Conservation (phyloP, 2,329 filamentous ascomycete species). For the Cercospora nicotianae region DNA sequence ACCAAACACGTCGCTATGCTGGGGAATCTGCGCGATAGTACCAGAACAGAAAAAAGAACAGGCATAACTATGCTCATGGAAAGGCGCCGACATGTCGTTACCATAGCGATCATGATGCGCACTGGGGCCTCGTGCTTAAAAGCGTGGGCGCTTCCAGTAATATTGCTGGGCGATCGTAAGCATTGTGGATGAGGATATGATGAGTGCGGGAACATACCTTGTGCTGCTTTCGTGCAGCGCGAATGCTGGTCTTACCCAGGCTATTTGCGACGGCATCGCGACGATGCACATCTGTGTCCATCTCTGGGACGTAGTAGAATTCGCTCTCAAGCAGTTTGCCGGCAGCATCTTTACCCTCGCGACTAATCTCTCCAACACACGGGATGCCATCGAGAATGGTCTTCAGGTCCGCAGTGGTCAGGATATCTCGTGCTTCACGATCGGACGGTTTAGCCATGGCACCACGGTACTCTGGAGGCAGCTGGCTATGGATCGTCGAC, state of each 20-base stretch:
- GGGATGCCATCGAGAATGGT: constrained; percentile 69
- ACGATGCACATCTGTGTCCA: constrained; percentile 75
- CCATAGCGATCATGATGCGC: constrained; percentile 15
- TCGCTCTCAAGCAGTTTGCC: constrained; percentile 92
- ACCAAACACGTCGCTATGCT: constrained; percentile 30
- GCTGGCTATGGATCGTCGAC: constrained; percentile 82
- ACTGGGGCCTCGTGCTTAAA: constrained; percentile 25
- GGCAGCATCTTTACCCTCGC: constrained; percentile 93
- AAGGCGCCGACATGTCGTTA: constrained; percentile 11
- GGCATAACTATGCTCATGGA: constrained; percentile 10
- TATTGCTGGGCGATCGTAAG: constrained; percentile 59
- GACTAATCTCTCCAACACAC: constrained; percentile 83
- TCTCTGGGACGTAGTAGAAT: constrained; percentile 92
- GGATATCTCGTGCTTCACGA: constrained; percentile 33
- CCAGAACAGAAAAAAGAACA: constrained; percentile 21
- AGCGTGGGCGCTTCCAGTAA: constrained; percentile 65
- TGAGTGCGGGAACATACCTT: constrained; percentile 65
- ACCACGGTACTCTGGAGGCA: constrained; percentile 61
- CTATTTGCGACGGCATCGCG: constrained; percentile 81
- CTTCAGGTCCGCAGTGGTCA: constrained; percentile 66
- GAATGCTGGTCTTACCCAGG: constrained; percentile 81
- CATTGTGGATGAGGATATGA: constrained; percentile 1
- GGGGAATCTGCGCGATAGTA: constrained; percentile 26
- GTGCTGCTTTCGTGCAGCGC: constrained; percentile 90
- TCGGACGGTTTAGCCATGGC: constrained; percentile 36